Base-by-base conservation (phyloP, 495 filamentous ascomycete species). In the Penicillium longicatenatum region DNA sequence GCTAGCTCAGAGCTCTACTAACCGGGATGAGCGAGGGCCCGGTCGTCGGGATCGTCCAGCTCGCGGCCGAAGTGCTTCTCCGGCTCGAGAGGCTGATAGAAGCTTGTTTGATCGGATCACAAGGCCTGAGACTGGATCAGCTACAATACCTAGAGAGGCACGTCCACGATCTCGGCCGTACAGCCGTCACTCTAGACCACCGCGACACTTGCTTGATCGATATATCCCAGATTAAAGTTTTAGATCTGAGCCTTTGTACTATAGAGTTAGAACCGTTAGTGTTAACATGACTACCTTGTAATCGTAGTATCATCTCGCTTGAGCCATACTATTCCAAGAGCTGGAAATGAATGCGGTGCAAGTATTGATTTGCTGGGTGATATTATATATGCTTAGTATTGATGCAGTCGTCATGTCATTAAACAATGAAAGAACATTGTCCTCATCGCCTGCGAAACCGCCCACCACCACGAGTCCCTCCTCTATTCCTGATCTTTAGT, bases 401-500 rank as follows among this genome's bases (percentile, higher is more conserved):
- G 60, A 65, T 68, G 59, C 59, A 67, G 35, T 75, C 74, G 62
- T 77, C 35, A 57, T 49, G 66, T 72, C 66, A 46, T 69, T 61
- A 66, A 66, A 67, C 17, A 50, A 31, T 37, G 50, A 8, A 17
- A 20, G 9, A 21, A 37, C n/a, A n/a, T 6, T 30, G 29, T n/a
- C 24, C 26, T 62, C 69, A 81, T 64, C 75, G 71, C 56, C 74
- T 69, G 29, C 81, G 67, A 63, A 81, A 83, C 39, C 77, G 79
- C 17, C 80, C 69, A 53, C 74, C 69, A 17, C 73, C 79, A 49
- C 76, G 76, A 14, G 71, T 66, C 4, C 31, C 31, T 14, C 71
- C 66, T 54, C 70, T 74, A 64, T 88, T 90, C 64, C 79, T 81
- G 61, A 96, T 84, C 75, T 95, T 96, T 60, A 97, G 70, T 43